Conservation (phyloP, 176 grass and related monocot species). For the Aegilops tauschii region DNA sequence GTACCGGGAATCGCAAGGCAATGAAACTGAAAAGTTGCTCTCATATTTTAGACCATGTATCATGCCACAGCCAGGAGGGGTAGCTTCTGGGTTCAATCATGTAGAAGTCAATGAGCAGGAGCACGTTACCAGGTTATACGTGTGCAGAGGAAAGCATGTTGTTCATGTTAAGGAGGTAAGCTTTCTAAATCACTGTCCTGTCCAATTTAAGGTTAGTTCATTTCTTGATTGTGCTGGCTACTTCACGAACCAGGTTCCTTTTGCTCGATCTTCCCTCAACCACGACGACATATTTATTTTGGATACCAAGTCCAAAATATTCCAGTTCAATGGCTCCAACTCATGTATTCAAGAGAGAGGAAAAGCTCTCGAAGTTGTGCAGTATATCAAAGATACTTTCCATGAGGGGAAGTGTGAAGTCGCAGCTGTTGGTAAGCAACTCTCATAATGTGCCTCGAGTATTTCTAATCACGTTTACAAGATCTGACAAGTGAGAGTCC, state of each 20-base stretch:
- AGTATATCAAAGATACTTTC: slow-evolving; percentile 94
- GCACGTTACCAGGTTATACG: slow-evolving; percentile 71
- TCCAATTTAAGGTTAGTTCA: neutral
- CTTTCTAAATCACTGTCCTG: slow-evolving; percentile 8
- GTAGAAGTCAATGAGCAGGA: slow-evolving; percentile 69
- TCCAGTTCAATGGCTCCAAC: slow-evolving; percentile 94
- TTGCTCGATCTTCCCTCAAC: slow-evolving; percentile 80
- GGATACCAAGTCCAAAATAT: slow-evolving; percentile 95
- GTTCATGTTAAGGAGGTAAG: slow-evolving; percentile 98
- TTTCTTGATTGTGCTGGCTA: slow-evolving; percentile 27
- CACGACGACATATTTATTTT: slow-evolving; percentile 98
- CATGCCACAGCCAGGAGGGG: slow-evolving; percentile 86
- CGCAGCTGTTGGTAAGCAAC: slow-evolving; percentile 77
- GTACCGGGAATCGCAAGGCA: slow-evolving; percentile 85
- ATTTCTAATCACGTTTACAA: neutral
- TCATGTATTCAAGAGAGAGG: slow-evolving; percentile 98
- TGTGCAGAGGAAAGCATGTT: slow-evolving; percentile 92
- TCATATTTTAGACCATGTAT: slow-evolving; percentile 97
- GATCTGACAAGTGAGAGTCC: slow-evolving; percentile 25
- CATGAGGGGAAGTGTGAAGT: slow-evolving; percentile 90
- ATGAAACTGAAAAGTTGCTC: slow-evolving; percentile 90
- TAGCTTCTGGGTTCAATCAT: slow-evolving; percentile 86
- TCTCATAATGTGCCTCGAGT: neutral
- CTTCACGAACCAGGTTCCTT: slow-evolving; percentile 65
- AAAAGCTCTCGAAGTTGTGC: slow-evolving; percentile 96